Evolutionary conservation across 2,329 filamentous ascomycete species (phyloP).

Genomic region (Neopestalotiopsis rosae): DNA sequence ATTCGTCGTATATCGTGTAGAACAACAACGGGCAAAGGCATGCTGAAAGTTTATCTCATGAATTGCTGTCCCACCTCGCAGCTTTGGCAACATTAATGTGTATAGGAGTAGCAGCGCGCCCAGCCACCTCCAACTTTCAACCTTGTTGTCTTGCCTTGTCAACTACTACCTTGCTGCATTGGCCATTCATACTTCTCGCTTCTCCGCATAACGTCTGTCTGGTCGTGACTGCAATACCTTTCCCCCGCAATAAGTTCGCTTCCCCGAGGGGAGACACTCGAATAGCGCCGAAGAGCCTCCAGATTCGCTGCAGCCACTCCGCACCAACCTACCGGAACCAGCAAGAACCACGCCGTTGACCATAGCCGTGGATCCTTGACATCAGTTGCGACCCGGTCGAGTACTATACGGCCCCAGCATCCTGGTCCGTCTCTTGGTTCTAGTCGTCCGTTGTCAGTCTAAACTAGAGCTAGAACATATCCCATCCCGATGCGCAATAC

Average conservation of each 20-base stretch:
- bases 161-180: background rate
- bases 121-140: background rate
- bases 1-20: too few relatives aligned
- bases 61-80: too few relatives aligned
- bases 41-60: too few relatives aligned
- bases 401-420: background rate
- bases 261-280: background rate
- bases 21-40: too few relatives aligned
- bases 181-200: background rate
- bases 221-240: background rate
- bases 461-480: background rate
- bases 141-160: background rate
- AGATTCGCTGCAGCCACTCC: slow-evolving; percentile 11
- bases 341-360: slow-evolving; percentile 7
- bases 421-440: background rate
- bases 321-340: slow-evolving; percentile 10
- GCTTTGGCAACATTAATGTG: too few relatives aligned
- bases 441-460: background rate
- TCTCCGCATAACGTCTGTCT: background rate
- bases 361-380: slow-evolving; percentile 6
- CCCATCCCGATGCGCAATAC: background rate
- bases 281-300: slow-evolving; percentile 17
- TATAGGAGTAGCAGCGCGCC: background rate
- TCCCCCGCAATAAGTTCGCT: slow-evolving; percentile 2
- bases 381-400: slow-evolving; percentile 6